Base-by-base conservation (phyloP, 2,329 filamentous ascomycete species). In the Pezicula carpinea region DNA sequence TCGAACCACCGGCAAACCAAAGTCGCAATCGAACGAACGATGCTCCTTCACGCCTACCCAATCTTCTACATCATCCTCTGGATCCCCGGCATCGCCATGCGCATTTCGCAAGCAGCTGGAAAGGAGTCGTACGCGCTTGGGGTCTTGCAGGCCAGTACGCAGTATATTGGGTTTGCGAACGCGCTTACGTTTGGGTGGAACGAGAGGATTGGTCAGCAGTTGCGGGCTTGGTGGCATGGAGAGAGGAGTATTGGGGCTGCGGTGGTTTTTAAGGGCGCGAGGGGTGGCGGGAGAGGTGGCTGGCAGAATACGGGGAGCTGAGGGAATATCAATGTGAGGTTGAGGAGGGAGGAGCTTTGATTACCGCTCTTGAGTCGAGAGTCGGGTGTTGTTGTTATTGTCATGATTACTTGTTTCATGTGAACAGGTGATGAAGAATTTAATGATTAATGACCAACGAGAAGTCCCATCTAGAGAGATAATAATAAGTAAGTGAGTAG, bases 111-210 rank as follows among this genome's bases (percentile, higher is more conserved):
- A 52, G 60, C 64, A 19, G 58, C 60, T 1, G 63, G 63, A 6
- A 44, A 58, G 6, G 53, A 53, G 13, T 48, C 52, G 15, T 51
- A 49, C 1, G 55, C 57, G 51, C 47, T 64, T 29, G 33, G 41
- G 18, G 58, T 64, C 6, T 41, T 68, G 49, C 66, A 68, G 48
- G 57, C 59, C 21, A 59, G 59, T 31, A 67, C 62, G 6, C 65
- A 67, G 47, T 68, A 59, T 26, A 58, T 68, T 10, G 65, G 66
- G 1, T 46, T 68, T 11, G 66, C 64, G 2, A 68, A 68, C 35
- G 66, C 66, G 4, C 45, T 68, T 17, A 67, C 65, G 2, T 68
- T 66, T 43, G 64, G 65, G 14, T 66, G 65, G 51, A 68, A 64
- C 38, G 62, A 67, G 52, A 58, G 63, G 17, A 40, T 62, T 5